A percentile compares a stretch with the other conserved stretches of the same genome.
Conservation (phyloP, 2,329 filamentous ascomycete species). For the Triangularia verruculosa region DNA sequence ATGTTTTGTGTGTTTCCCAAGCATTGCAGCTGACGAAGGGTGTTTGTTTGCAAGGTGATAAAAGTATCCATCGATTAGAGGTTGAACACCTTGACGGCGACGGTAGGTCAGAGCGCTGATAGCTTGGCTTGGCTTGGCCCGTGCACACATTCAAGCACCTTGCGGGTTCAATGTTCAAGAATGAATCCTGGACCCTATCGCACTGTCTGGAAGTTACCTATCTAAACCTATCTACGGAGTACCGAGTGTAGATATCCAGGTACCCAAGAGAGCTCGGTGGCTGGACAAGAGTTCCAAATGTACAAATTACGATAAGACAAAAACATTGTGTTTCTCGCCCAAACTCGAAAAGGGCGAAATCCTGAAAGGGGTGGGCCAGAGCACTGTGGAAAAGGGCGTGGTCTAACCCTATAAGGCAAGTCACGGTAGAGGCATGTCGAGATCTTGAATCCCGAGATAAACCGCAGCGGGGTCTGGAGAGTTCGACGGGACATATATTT, state of each 20-base stretch:
- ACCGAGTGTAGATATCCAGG: too few species aligned
- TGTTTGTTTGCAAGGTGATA: neutral
- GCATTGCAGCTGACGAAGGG: neutral
- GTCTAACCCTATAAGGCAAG: neutral
- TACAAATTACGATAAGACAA: neutral
- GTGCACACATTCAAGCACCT: neutral
- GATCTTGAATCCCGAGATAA: conserved; percentile 1
- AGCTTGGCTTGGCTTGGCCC: neutral
- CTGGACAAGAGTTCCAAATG: neutral
- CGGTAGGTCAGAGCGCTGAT: neutral
- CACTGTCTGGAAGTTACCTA: too few species aligned
- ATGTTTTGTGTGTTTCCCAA: conserved; percentile 21
- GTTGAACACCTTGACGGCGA: neutral
- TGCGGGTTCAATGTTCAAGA: neutral
- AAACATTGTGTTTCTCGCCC: neutral
- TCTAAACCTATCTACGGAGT: too few species aligned
- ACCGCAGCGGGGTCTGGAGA: neutral
- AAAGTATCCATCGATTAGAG: neutral
- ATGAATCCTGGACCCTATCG: too few species aligned
- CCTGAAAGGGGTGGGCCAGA: neutral
- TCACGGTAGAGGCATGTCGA: neutral
- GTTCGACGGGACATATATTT: neutral
- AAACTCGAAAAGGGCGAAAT: neutral
- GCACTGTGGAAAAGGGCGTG: neutral
- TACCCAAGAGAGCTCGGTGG: neutral